These are phyloP conservation scores for Blumeriella jaapii DNA, from an alignment of 2,329 filamentous ascomycete genomes.

Conservation along the genomic window DNA sequence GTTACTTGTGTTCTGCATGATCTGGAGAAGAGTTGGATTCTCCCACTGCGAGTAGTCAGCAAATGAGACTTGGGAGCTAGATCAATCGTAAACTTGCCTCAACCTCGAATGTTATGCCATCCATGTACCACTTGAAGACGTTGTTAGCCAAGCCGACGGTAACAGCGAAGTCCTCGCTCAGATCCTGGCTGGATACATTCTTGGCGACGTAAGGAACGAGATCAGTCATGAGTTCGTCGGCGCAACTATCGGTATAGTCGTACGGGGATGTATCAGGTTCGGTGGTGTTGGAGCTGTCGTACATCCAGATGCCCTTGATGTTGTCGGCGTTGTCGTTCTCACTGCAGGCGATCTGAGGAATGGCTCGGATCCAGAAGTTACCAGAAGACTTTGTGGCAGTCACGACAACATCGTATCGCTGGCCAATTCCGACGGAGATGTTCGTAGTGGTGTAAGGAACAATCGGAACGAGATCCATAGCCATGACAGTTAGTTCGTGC, in stretches of 20 bases:
- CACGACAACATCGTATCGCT: conserved; percentile 34
- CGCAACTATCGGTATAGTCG: conserved; percentile 20
- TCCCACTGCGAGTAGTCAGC: no score
- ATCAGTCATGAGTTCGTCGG: conserved; percentile 21
- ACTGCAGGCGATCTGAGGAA: conserved; percentile 42
- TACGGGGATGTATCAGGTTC: conserved; percentile 22
- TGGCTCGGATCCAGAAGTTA: conserved; percentile 48
- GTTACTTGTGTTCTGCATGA: conserved; percentile 20
- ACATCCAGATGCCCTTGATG: conserved; percentile 37
- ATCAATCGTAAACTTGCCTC: no score
- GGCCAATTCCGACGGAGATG: conserved; percentile 35
- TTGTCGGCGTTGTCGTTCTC: conserved; percentile 43
- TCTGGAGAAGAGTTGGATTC: conserved; percentile 33
- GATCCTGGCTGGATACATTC: conserved; percentile 5
- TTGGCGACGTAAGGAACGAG: conserved; percentile 22
- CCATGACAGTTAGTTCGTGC: conserved; percentile 45
- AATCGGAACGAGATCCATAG: conserved; percentile 45
- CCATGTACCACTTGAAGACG: conserved; percentile 38
- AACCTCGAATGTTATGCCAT: conserved; percentile 34
- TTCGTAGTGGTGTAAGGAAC: conserved; percentile 38
- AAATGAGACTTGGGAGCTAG: no score
- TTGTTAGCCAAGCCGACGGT: conserved; percentile 19
- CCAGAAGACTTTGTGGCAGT: conserved; percentile 34
- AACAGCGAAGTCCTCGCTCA: conserved; percentile 22
- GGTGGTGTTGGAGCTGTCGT: conserved; percentile 34